Base-by-base conservation (phyloP, 2,329 filamentous ascomycete species). In the Raffaelea albimanens region DNA sequence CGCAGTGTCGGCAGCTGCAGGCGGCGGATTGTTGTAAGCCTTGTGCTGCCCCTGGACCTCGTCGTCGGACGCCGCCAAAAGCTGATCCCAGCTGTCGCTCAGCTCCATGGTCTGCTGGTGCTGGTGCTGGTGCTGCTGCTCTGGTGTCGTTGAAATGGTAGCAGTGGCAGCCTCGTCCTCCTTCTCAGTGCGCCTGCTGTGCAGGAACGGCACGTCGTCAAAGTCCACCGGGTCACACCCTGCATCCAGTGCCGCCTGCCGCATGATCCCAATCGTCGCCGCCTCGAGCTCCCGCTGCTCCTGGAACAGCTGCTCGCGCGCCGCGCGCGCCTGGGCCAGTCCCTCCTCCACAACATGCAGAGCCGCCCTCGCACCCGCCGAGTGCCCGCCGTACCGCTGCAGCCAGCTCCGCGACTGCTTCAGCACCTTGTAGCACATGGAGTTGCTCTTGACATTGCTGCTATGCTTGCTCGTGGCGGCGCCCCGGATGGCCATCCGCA, bases 231-330 rank as follows among this genome's bases (percentile, higher is more conserved):
- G 13, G 7, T 16, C 34, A 23, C 46, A 31, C 8, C 55, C 55
- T 2, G 58, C 58, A 34, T 61, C 59, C 13, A 55, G 41, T 11
- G 59, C 61, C 7, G 61, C 61, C 42, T 53, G 49, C 48, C 49
- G 53, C 62, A 65, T 63, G 16, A 65, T 61, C 14, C 48, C 36
- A 3, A 65, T 22, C 2, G 57, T 53, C 33, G 53, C 53, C 10
- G 18, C 23, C 40, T 59, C 55, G 16, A 66, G 38, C 22, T 40
- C 21, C 33, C 40, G 46, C 8, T 50, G 54, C 44, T 61, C 55
- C 1, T 31, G 25, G 4, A 42, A 41, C 18, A 62, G 45, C 21
- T 38, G 23, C 45, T 47, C 25, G 29, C 61, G 53, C 8, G 50
- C 55, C 5, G 46, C 40, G 1, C 54, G 52, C 1, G 56, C 50